Percentiles rank a stretch among this genome's conserved stretches.
These are phyloP conservation scores for Chamaenerion angustifolium DNA, from an alignment of 345 rosid species.

Conservation along the genomic window DNA sequence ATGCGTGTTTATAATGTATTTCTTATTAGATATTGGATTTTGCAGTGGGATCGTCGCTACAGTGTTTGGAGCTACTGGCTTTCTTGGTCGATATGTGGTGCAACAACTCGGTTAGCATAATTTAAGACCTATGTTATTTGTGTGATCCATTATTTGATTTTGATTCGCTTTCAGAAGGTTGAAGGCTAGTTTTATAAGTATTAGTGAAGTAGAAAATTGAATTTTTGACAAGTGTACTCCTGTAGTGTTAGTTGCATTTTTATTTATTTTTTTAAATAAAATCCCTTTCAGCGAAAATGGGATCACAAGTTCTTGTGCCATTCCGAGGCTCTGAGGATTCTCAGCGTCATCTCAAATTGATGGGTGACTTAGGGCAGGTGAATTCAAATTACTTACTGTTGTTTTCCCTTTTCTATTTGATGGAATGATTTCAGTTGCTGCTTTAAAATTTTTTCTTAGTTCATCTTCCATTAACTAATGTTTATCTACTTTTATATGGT, in stretches of 20 bases:
- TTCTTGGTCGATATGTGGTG: conserved; percentile 96
- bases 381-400: conserved; percentile 1
- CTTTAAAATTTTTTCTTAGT: not conserved
- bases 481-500: conserved; percentile 7
- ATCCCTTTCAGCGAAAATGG: conserved; percentile 62
- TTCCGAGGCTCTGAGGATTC: conserved; percentile 89
- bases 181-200: not conserved
- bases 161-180: not conserved
- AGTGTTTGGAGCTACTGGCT: conserved; percentile 96
- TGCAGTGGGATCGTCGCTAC: conserved; percentile 89
- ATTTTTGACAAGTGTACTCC: no score
- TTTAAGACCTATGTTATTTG: not conserved
- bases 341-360: conserved; percentile 89
- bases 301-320: conserved; percentile 94
- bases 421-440: not conserved
- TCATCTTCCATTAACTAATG: not conserved
- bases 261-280: not conserved
- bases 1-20: no score
- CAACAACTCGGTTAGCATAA: conserved; percentile 83
- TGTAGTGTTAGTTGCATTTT: not conserved
- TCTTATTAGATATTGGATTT: conserved; percentile 1
- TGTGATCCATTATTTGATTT: not conserved
- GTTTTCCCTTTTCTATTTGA: not conserved
- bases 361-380: conserved; percentile 99
- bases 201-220: no score